Conservation (phyloP, 768 basidiomycete genomes). For the Boletus subcaerulescens region DNA sequence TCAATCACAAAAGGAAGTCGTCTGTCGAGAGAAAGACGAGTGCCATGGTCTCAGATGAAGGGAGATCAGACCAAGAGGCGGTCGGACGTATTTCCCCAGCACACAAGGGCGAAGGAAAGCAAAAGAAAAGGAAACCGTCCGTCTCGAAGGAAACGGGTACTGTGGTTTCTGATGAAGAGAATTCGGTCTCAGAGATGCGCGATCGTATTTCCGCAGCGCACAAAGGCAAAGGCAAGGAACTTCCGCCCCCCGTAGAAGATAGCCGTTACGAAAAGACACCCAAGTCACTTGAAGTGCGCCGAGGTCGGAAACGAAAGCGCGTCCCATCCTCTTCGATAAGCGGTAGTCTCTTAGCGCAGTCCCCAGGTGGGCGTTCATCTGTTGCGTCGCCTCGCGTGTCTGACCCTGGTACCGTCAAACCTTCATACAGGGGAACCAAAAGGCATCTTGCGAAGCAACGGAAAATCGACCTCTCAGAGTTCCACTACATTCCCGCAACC, state of each 20-base stretch:
- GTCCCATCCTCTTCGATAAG: conserved; percentile 16
- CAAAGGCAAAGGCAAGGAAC: conserved; percentile 22
- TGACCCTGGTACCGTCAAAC: conserved; percentile 8
- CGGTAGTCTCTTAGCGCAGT: conserved; percentile 1
- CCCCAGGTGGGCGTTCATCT: conserved; percentile 22
- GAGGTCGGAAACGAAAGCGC: conserved; percentile 25
- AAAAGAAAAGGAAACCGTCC: neutral
- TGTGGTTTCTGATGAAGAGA: neutral
- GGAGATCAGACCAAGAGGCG: conserved; percentile 1
- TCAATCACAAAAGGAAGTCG: conserved; percentile 4
- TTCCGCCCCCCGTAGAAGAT: neutral
- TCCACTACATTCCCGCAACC: neutral
- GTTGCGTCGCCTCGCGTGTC: neutral
- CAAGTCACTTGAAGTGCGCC: conserved; percentile 11
- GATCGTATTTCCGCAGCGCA: neutral
- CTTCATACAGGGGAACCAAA: conserved; percentile 4
- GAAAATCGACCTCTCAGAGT: conserved; percentile 5
- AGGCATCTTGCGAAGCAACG: conserved; percentile 4
- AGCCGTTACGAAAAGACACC: conserved; percentile 5
- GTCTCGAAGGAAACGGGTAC: neutral
- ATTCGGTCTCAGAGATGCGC: neutral
- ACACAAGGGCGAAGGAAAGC: conserved; percentile 21
- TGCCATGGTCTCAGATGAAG: neutral
- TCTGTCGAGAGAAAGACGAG: neutral
- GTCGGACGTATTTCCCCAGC: neutral